Conservation (phyloP, 2,329 filamentous ascomycete genomes). For the Penicillium sp. region DNA sequence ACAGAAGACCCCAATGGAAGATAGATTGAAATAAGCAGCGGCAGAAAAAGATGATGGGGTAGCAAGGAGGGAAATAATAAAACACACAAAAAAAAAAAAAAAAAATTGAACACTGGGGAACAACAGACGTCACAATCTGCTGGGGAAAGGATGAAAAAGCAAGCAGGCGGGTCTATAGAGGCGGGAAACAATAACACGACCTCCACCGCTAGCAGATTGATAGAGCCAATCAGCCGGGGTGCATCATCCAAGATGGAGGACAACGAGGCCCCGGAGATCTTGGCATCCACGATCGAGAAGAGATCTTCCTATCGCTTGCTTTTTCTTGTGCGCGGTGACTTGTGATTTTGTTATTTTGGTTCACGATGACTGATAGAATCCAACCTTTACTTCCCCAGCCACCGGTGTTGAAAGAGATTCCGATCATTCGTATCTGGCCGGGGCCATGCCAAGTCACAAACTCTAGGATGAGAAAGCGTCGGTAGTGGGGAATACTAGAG, state of each 20-base stretch:
- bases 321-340: not conserved
- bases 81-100: not conserved
- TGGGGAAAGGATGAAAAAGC: not conserved
- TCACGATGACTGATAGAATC: not conserved
- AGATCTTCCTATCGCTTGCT: not conserved
- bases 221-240: not conserved
- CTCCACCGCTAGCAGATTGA: not conserved
- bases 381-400: not conserved
- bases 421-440: not conserved
- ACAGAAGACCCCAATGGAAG: not conserved
- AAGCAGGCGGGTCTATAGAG: conserved; percentile 1
- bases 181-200: not conserved
- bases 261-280: not conserved
- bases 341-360: not conserved
- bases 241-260: not conserved
- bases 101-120: not conserved
- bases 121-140: not conserved
- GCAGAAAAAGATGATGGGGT: not conserved
- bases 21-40: not conserved
- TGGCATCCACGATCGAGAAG: not conserved
- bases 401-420: not conserved
- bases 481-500: not conserved
- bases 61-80: not conserved
- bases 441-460: not conserved
- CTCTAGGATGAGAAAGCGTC: not conserved